These are phyloP conservation scores for Glutinoglossum americanum DNA, from an alignment of 495 filamentous ascomycete genomes.

Conservation along the genomic window DNA sequence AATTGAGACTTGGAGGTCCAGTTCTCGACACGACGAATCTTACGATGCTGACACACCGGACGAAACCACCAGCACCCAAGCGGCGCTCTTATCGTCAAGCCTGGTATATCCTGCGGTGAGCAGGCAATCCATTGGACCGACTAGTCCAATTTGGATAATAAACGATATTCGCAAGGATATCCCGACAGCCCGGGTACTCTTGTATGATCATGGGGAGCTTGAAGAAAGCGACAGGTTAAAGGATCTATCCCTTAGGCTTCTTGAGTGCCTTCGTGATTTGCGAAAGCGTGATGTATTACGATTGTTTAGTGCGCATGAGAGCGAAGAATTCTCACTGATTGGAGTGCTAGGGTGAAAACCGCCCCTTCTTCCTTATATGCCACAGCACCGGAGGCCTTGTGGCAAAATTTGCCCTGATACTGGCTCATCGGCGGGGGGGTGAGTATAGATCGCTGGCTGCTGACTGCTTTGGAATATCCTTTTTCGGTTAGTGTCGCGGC, in stretches of 20 bases:
- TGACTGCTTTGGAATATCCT: constrained; percentile 39
- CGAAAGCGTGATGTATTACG: too few relatives aligned
- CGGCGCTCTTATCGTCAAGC: too few relatives aligned
- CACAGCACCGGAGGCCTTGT: constrained; percentile 45
- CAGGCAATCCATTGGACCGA: too few relatives aligned
- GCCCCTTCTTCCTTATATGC: constrained; percentile 40
- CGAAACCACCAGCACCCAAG: too few relatives aligned
- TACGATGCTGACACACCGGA: too few relatives aligned
- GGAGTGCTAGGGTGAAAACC: constrained; percentile 10
- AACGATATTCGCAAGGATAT: constrained; percentile 13
- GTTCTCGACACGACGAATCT: too few relatives aligned
- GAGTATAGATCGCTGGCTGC: constrained; percentile 23
- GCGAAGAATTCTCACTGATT: too few relatives aligned
- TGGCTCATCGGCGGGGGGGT: constrained; percentile 21
- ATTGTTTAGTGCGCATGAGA: constrained; percentile 12
- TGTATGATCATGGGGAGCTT: constrained; percentile 32
- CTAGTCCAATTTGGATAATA: too few relatives aligned
- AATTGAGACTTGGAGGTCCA: too few relatives aligned
- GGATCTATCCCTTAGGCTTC: constrained; percentile 25
- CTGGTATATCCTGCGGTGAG: too few relatives aligned
- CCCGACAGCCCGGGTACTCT: constrained; percentile 26
- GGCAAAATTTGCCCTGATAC: constrained; percentile 32
- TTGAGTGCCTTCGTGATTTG: constrained; percentile 7
- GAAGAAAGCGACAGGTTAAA: constrained; percentile 26
- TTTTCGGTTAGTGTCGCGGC: constrained; percentile 24